A percentile compares a stretch with the other conserved stretches of the same genome.
phyloP scores from a whole-genome alignment of 73 alveolate genomes.

The Blepharisma japonicum region DNA sequence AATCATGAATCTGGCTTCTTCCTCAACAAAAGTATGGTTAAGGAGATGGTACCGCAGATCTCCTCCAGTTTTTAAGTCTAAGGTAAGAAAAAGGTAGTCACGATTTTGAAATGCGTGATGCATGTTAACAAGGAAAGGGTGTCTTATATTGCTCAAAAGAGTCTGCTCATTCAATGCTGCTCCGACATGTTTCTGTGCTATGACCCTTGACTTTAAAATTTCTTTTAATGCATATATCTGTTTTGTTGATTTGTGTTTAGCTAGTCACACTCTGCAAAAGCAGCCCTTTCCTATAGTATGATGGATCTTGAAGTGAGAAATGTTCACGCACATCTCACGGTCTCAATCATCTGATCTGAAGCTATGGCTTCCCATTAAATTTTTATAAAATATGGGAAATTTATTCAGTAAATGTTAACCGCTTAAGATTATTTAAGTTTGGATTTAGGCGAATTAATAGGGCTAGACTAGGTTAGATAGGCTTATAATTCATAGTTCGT shows the following conservation, averaged over 20 bases:
- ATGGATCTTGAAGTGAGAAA: too few relatives aligned
- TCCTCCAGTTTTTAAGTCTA: slow-evolving; percentile 68
- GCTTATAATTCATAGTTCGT: too few relatives aligned
- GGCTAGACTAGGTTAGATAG: too few relatives aligned
- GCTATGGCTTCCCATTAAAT: too few relatives aligned
- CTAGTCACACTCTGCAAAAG: too few relatives aligned
- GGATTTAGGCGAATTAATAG: too few relatives aligned
- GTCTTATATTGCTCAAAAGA: slow-evolving; percentile 1
- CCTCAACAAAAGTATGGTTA: slow-evolving; percentile 26
- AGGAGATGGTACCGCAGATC: slow-evolving; percentile 39
- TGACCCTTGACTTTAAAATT: not conserved
- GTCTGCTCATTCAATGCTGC: slow-evolving; percentile 47
- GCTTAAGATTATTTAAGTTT: too few relatives aligned
- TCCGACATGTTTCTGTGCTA: slow-evolving; percentile 52
- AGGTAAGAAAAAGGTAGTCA: slow-evolving; percentile 55
- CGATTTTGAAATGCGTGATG: slow-evolving; percentile 63
- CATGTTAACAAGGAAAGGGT: slow-evolving; percentile 59
- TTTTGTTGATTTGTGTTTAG: not conserved
- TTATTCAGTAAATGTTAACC: too few relatives aligned
- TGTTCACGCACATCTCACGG: too few relatives aligned
- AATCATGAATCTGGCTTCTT: slow-evolving; percentile 40
- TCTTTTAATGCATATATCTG: slow-evolving; percentile 10
- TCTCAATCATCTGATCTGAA: too few relatives aligned
- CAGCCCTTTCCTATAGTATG: too few relatives aligned
- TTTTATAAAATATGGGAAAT: too few relatives aligned